phyloP scores from a whole-genome alignment of 2,329 filamentous ascomycete species.

The Pseudocercospora musae region DNA sequence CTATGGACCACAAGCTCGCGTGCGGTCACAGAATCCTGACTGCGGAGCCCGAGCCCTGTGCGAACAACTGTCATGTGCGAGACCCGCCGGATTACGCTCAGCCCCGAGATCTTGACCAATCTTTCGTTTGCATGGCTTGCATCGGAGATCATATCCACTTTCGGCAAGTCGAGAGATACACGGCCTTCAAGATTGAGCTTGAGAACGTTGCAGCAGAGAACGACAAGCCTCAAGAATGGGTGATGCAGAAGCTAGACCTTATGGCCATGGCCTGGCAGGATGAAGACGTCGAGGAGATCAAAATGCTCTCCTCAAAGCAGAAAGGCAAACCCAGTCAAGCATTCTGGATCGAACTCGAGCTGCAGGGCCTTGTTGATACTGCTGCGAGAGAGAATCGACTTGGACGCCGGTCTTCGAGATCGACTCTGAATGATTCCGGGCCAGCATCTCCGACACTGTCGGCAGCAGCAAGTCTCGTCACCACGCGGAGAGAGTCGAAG shows the following conservation, averaged over 20 bases:
- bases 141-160: conserved; percentile 8
- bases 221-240: conserved; percentile 3
- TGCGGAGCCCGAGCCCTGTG: conserved; percentile 6
- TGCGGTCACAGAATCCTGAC: conserved; percentile 15
- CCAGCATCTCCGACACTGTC: conserved; percentile 6
- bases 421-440: not conserved
- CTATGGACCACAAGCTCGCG: conserved; percentile 10
- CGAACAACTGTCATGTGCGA: conserved; percentile 9
- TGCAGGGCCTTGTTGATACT: conserved; percentile 1
- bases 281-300: conserved; percentile 13
- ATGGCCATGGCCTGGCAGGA: conserved; percentile 12
- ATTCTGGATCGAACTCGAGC: conserved; percentile 11
- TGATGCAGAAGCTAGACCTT: conserved; percentile 5
- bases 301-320: conserved; percentile 5
- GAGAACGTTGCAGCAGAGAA: conserved; percentile 3
- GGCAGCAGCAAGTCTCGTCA: not conserved
- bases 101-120: conserved; percentile 10
- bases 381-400: not conserved
- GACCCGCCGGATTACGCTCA: conserved; percentile 6
- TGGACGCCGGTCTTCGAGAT: not conserved
- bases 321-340: conserved; percentile 3
- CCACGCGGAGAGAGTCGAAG: not conserved
- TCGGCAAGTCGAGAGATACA: not conserved
- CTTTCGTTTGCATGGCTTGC: conserved; percentile 10
- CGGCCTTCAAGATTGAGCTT: not conserved